Evolutionary conservation across 257 asterid genomes (phyloP), one percentile per base, ranked within the genome.

Genomic region (Galeopsis tetrahit): DNA sequence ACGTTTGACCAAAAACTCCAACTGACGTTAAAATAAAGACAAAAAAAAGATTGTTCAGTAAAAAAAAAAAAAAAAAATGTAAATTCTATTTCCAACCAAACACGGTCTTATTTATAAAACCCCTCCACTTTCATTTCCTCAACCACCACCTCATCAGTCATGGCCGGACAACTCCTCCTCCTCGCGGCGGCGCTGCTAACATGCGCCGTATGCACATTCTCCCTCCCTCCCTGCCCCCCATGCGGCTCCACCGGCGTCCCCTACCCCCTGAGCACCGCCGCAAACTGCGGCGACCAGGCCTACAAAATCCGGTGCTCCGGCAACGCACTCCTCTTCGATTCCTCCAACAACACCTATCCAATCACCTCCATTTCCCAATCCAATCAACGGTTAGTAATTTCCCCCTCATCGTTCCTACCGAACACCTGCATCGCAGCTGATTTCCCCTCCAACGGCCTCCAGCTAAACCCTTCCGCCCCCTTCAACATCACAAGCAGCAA

Each of bases 401-500:
- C 82, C 4, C 96, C 98, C 55, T 66, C 98, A 2, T 73, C 88
- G 0, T 86, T 91, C 76, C 11, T 78, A 52, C 93, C 90, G 35
- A 69, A 76, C 86, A 80, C 92, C 71, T 93, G 97, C 85, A 5
- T 88, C 79, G 79, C 96, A 5, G 68, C 83, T 43, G 98, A 93
- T 61, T 63, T 87, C 70, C 46, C 91, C 70, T 64, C 88, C 72
- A 66, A 69, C 71, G 97, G 98, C 48, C 72, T 93, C 73, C 96
- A 86, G 83, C 92, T 93, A 56, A 73, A 80, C 83, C 13, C 80
- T 5, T 34, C 91, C 21, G 77, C 85, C 2, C 98, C 98, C 36
- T 93, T 93, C 86, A 93, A 90, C 82, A 87, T 93, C 72, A 88
- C 98, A 43, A 68, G 90, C 70, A 85, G 95, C 76, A 93, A 90